Evolutionary conservation across 2,329 filamentous ascomycete species (phyloP).

Genomic region (Aspergillus sp.): DNA sequence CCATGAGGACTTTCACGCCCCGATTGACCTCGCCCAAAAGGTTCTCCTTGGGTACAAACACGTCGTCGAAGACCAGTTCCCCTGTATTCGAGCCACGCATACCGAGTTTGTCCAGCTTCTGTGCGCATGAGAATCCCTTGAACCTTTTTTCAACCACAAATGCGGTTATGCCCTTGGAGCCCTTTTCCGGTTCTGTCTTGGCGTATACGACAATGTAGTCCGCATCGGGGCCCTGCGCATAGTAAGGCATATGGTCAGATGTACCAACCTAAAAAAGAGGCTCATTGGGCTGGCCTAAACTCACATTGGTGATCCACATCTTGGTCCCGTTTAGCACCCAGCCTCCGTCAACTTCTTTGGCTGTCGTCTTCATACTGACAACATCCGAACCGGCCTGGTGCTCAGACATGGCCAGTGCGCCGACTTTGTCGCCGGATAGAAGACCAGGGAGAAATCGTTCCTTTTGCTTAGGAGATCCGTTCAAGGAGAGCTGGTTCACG

Average conservation of each 20-base stretch:
- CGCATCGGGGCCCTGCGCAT: conserved; percentile 65
- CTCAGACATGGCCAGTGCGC: conserved; percentile 91
- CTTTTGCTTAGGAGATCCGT: conserved; percentile 74
- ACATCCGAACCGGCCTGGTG: conserved; percentile 87
- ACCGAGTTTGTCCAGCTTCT: conserved; percentile 94
- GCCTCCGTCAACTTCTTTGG: conserved; percentile 72
- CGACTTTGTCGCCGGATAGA: conserved; percentile 70
- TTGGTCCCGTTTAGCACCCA: conserved; percentile 83
- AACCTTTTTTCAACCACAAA: conserved; percentile 69
- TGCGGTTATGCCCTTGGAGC: conserved; percentile 85
- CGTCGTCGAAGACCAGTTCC: conserved; percentile 80
- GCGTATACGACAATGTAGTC: conserved; percentile 91
- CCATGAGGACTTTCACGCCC: conserved; percentile 88
- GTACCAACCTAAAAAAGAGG: too few species aligned
- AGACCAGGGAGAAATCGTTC: conserved; percentile 68
- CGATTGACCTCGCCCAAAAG: conserved; percentile 71
- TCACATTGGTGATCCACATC: conserved; percentile 98
- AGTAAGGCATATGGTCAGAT: background rate
- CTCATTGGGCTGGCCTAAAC: conserved; percentile 5
- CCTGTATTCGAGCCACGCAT: conserved; percentile 97
- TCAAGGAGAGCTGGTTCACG: conserved; percentile 90
- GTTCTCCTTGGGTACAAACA: conserved; percentile 79
- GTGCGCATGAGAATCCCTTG: conserved; percentile 73
- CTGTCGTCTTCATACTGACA: conserved; percentile 86
- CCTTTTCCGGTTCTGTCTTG: conserved; percentile 75